These are phyloP conservation scores for Neurospora sp. DNA, from an alignment of 495 filamentous ascomycete genomes.

Conservation along the genomic window DNA sequence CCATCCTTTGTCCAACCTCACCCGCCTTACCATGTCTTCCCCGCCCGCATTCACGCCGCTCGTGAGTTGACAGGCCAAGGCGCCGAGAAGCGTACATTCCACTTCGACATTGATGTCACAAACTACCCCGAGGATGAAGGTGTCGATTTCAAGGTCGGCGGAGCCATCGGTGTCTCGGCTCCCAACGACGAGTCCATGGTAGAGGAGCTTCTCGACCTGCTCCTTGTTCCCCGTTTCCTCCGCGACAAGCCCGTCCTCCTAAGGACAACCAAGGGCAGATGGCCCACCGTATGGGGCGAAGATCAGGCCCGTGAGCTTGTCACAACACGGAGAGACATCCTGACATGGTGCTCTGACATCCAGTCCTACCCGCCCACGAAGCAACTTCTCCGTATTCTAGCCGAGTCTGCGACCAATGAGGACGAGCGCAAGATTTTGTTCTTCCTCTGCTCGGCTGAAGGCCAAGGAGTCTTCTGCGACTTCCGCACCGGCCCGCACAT, in stretches of 20 bases:
- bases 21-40: conserved; percentile 81
- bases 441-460: conserved; percentile 81
- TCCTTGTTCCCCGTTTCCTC: conserved; percentile 65
- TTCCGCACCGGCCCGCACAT: conserved; percentile 84
- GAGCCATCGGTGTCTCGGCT: conserved; percentile 85
- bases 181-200: conserved; percentile 73
- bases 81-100: conserved; percentile 93
- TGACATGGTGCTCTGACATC: conserved; percentile 92
- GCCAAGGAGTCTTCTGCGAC: conserved; percentile 90
- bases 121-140: conserved; percentile 82
- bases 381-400: conserved; percentile 72
- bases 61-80: conserved; percentile 82
- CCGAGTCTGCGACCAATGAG: conserved; percentile 68
- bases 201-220: conserved; percentile 70
- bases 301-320: conserved; percentile 71
- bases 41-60: conserved; percentile 68
- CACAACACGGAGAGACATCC: conserved; percentile 79
- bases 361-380: conserved; percentile 90
- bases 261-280: conserved; percentile 69
- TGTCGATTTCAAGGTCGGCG: conserved; percentile 92
- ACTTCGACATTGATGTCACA: conserved; percentile 94
- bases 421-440: conserved; percentile 81
- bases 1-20: conserved; percentile 92
- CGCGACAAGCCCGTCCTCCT: conserved; percentile 73
- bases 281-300: conserved; percentile 98